Evolutionary conservation across 2,329 filamentous ascomycete species (phyloP).

Genomic region (Colletotrichum sp.): DNA sequence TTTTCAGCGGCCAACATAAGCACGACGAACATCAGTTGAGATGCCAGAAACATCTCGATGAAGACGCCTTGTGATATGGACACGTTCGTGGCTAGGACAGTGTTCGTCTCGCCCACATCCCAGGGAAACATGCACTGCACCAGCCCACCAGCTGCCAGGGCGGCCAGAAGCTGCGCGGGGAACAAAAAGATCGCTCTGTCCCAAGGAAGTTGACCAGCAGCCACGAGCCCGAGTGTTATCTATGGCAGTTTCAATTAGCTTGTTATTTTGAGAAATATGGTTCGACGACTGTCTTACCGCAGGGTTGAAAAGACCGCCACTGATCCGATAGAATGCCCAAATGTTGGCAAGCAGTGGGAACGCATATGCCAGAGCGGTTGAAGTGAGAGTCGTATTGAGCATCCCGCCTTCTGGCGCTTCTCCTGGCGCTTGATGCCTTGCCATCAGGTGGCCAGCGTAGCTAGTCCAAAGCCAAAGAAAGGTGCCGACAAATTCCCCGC

Average conservation of each 20-base stretch:
- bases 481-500: conserved; percentile 56
- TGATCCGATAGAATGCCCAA: conserved; percentile 62
- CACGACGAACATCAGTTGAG: conserved; percentile 66
- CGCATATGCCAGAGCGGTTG: conserved; percentile 52
- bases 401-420: conserved; percentile 32
- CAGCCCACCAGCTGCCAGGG: conserved; percentile 64
- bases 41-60: conserved; percentile 69
- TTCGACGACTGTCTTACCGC: background rate
- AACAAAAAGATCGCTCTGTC: conserved; percentile 56
- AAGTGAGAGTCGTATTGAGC: conserved; percentile 39
- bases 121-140: conserved; percentile 58
- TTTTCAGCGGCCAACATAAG: conserved; percentile 76
- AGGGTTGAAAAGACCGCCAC: conserved; percentile 55
- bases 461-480: conserved; percentile 55
- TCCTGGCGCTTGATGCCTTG: conserved; percentile 4
- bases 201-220: conserved; percentile 60
- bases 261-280: accelerated
- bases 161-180: conserved; percentile 60
- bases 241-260: conserved; percentile 17
- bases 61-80: conserved; percentile 62
- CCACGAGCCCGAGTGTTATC: conserved; percentile 61
- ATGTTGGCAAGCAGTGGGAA: conserved; percentile 55
- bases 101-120: conserved; percentile 52
- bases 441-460: conserved; percentile 42
- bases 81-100: background rate